Evolutionary conservation across 2,329 filamentous ascomycete genomes (phyloP), one percentile per base, ranked within the genome.

Genomic region (Talaromyces sp.): DNA sequence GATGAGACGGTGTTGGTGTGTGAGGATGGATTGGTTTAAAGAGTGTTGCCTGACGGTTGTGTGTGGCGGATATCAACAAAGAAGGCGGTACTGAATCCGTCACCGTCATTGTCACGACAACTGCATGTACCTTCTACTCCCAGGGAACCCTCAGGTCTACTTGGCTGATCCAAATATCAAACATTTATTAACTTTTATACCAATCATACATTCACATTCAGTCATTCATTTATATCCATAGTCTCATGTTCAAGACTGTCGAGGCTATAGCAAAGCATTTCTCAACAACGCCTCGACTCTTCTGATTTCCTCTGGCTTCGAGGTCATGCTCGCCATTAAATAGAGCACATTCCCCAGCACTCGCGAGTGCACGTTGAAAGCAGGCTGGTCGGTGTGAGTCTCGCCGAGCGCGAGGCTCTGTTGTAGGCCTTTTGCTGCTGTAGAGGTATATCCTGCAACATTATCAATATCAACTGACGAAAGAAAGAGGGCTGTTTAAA

Each of bases 281-380:
- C 57, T 22, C 22, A 62, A 22, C 33, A 76, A 51, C 5, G 63
- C 70, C 68, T 82, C 78, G 52, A 82, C 68, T 49, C 68, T 72
- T 25, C 64, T 66, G 49, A 83, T 58, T 5, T 76, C 76, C 58
- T 78, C 75, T n/a, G 70, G 65, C 25, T 72, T 76, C 0, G 81
- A 81, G 1, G 79, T 83, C 66, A 83, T 70, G 61, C 83, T 84
- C 8, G 83, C 80, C 84, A 87, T 87, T 39, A 87, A 71, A 67
- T 87, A 87, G 19, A 86, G 74, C 15, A 87, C 81, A 69, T 86
- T 86, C 0, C 85, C 85, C 25, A 87, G 72, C 4, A 87, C 81
- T n/a, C 85, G 75, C 3, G 82, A 85, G 67, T 87, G 84, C 4
- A 87, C 78, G 11, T 78, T 78, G 57, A 80, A 77, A 25, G 22